phyloP scores from a whole-genome alignment of 768 basidiomycete species.

The Trametes gibbosa region DNA sequence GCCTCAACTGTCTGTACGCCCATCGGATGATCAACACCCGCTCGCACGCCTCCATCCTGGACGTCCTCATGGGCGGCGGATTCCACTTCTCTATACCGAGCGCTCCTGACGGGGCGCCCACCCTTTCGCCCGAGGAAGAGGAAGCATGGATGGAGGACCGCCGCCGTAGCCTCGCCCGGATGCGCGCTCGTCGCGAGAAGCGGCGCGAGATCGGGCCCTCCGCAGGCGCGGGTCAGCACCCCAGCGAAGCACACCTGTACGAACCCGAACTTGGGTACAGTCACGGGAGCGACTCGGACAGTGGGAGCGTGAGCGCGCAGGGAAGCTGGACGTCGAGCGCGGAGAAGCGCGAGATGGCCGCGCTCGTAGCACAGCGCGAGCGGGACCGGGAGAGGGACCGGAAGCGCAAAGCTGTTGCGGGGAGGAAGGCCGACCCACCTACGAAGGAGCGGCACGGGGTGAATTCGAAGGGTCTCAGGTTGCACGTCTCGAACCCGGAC shows the following conservation, averaged over 20 bases:
- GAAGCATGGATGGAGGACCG: constrained; percentile 40
- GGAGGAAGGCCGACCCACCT: not conserved
- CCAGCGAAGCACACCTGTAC: not conserved
- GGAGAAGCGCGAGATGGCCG: constrained; percentile 6
- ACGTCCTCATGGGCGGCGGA: constrained; percentile 66
- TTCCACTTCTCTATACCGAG: constrained; percentile 24
- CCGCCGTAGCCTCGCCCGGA: constrained; percentile 34
- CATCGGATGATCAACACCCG: constrained; percentile 82
- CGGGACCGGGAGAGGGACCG: not conserved
- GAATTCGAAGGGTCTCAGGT: constrained; percentile 2
- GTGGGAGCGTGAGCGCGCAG: constrained; percentile 15
- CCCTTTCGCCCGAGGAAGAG: constrained; percentile 24
- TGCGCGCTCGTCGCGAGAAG: constrained; percentile 31
- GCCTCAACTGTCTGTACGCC: constrained; percentile 66
- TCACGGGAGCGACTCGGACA: constrained; percentile 17
- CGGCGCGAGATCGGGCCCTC: constrained; percentile 22
- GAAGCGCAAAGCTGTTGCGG: not conserved
- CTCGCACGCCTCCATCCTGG: constrained; percentile 70
- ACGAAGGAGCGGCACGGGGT: constrained; percentile 9
- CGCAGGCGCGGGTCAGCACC: not conserved
- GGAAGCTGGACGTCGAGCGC: constrained; percentile 20
- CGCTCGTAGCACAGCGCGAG: not conserved
- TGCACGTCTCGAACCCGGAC: constrained; percentile 25
- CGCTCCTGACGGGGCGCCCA: constrained; percentile 5
- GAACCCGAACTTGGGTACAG: constrained; percentile 16